Conservation (phyloP, 2,329 filamentous ascomycete species). For the Sporothrix luriei region DNA sequence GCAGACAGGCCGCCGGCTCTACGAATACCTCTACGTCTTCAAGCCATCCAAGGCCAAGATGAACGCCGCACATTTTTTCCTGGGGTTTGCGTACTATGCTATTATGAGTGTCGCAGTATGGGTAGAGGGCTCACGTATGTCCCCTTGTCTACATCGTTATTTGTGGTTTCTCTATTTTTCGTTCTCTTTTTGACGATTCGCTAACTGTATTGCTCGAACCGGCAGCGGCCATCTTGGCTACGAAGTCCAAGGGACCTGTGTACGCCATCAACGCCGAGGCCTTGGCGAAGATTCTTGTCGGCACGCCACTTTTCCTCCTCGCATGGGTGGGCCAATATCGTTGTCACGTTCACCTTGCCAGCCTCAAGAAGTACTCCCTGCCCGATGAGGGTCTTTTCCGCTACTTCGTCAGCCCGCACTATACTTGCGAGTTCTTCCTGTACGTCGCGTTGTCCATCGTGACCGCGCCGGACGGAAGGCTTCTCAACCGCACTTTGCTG, state of each 20-base stretch:
- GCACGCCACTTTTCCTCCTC: slow-evolving; percentile 65
- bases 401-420: slow-evolving; percentile 80
- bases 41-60: slow-evolving; percentile 74
- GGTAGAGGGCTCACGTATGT: slow-evolving; percentile 74
- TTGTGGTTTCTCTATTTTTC: not conserved
- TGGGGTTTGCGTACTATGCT: slow-evolving; percentile 78
- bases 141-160: slow-evolving; percentile 55
- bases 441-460: slow-evolving; percentile 77
- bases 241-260: slow-evolving; percentile 34
- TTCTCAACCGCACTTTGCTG: slow-evolving; percentile 73
- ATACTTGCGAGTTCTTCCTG: slow-evolving; percentile 82
- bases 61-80: slow-evolving; percentile 80
- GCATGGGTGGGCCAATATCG: slow-evolving; percentile 74
- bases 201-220: slow-evolving; percentile 18
- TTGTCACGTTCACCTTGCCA: slow-evolving; percentile 70
- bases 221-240: slow-evolving; percentile 36
- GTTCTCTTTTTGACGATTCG: slow-evolving; percentile 6
- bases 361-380: slow-evolving; percentile 78
- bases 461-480: slow-evolving; percentile 66
- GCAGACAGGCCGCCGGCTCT: slow-evolving; percentile 74
- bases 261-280: not conserved
- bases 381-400: slow-evolving; percentile 73
- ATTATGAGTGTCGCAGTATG: slow-evolving; percentile 74
- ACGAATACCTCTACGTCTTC: slow-evolving; percentile 69
- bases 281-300: slow-evolving; percentile 56